A percentile compares a stretch with the other conserved stretches of the same genome.
Evolutionary conservation across 371 early-diverging fungal genomes (phyloP).

Genomic region (Mycotypha africana): DNA sequence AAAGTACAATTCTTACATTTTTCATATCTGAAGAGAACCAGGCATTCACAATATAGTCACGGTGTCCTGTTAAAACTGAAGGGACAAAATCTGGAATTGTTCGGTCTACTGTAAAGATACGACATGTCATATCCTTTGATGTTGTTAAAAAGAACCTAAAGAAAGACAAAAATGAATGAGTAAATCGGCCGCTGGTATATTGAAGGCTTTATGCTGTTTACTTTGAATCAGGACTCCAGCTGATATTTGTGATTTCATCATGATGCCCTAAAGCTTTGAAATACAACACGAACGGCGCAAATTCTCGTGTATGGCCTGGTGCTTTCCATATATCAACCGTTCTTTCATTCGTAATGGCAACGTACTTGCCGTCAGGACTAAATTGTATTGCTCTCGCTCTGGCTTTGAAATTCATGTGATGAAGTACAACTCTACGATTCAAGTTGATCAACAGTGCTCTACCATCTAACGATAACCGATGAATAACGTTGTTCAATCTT

Average conservation of each 20-base stretch:
- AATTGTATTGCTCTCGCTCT: constrained; percentile 78
- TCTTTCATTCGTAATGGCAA: constrained; percentile 86
- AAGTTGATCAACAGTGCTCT: constrained; percentile 83
- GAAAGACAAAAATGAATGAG: neutral
- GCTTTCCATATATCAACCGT: constrained; percentile 90
- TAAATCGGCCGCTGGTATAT: neutral
- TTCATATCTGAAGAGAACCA: constrained; percentile 84
- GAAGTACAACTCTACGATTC: constrained; percentile 74
- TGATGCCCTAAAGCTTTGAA: constrained; percentile 79
- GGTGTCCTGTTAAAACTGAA: constrained; percentile 80
- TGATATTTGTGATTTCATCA: constrained; percentile 80
- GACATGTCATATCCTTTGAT: constrained; percentile 89
- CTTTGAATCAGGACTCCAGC: constrained; percentile 84
- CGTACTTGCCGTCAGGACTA: constrained; percentile 72
- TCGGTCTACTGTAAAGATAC: constrained; percentile 66
- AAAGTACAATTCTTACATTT: too few species aligned
- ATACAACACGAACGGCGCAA: constrained; percentile 85
- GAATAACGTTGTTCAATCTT: neutral
- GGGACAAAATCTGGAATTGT: constrained; percentile 61
- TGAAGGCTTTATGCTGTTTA: constrained; percentile 6
- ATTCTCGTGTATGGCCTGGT: constrained; percentile 88
- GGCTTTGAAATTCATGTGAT: constrained; percentile 83
- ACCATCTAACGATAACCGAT: constrained; percentile 60
- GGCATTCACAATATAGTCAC: constrained; percentile 81
- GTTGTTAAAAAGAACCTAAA: constrained; percentile 73